Conservation (phyloP, 2,329 filamentous ascomycete genomes). For the Trichoderma atrobrunneum region DNA sequence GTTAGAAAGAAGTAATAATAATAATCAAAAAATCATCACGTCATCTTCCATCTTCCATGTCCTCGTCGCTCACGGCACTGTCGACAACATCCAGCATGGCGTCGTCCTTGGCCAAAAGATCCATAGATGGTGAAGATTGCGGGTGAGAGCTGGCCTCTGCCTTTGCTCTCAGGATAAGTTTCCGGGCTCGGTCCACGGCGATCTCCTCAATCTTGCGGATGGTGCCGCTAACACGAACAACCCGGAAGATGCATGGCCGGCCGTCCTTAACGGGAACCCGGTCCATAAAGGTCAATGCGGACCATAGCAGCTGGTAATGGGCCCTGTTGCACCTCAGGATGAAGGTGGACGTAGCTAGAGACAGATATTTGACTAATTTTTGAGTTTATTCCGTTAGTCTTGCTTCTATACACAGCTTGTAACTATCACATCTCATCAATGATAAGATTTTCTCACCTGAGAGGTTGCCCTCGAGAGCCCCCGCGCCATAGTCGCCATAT, state of each 20-base stretch:
- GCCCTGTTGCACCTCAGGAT: constrained; percentile 82
- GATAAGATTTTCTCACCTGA: constrained; percentile 50
- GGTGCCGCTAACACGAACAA: constrained; percentile 86
- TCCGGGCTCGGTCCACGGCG: constrained; percentile 73
- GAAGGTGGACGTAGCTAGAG: constrained; percentile 86
- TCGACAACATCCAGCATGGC: constrained; percentile 44
- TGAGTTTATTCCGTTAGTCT: not conserved
- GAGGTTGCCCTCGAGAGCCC: constrained; percentile 66
- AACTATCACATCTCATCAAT: not conserved
- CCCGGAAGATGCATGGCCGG: constrained; percentile 72
- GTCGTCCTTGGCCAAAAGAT: constrained; percentile 31
- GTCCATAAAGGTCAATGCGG: constrained; percentile 78
- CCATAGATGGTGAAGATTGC: constrained; percentile 23
- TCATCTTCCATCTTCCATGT: constrained; percentile 44
- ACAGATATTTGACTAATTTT: constrained; percentile 83
- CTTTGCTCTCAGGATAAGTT: constrained; percentile 66
- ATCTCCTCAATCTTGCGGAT: constrained; percentile 91
- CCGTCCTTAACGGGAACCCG: constrained; percentile 60
- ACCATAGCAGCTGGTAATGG: constrained; percentile 86
- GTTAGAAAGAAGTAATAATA: constrained; percentile 56
- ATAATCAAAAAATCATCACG: constrained; percentile 32
- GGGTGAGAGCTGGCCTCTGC: constrained; percentile 33
- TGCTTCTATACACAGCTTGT: not conserved
- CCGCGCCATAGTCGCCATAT: constrained; percentile 87
- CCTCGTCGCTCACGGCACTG: constrained; percentile 43